Evolutionary conservation across 2,329 filamentous ascomycete genomes (phyloP).

Genomic region (Nigrospora osmanthi): DNA sequence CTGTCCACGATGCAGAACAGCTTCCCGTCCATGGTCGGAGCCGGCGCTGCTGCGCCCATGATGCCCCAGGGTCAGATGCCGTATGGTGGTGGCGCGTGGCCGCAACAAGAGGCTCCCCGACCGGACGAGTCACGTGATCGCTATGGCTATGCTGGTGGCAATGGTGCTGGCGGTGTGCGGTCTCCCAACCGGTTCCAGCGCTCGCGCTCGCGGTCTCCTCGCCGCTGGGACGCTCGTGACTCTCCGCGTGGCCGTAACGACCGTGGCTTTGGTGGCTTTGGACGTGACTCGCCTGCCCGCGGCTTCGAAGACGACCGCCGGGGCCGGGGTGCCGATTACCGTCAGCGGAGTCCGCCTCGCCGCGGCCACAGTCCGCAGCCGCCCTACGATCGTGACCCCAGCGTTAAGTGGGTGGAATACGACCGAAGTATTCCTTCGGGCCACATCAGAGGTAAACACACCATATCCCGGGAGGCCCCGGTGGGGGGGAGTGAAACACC

Average conservation of each 20-base stretch:
- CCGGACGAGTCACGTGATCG: constrained; percentile 46
- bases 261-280: constrained; percentile 66
- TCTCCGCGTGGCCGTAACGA: constrained; percentile 60
- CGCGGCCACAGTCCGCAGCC: constrained; percentile 58
- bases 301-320: constrained; percentile 48
- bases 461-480: too few relatives aligned
- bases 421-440: constrained; percentile 68
- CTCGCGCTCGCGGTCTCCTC: constrained; percentile 74
- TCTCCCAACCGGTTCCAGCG: constrained; percentile 40
- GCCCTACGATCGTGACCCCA: constrained; percentile 25
- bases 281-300: constrained; percentile 58
- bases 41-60: constrained; percentile 28
- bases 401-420: constrained; percentile 68
- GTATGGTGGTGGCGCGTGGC: constrained; percentile 25
- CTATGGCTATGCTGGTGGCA: constrained; percentile 36
- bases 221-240: constrained; percentile 59
- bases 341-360: constrained; percentile 77
- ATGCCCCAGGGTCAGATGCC: constrained; percentile 31
- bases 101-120: constrained; percentile 24
- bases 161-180: constrained; percentile 10
- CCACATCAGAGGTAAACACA: constrained; percentile 61
- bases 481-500: background rate
- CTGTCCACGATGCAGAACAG: constrained; percentile 43
- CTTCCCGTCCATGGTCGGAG: constrained; percentile 19
- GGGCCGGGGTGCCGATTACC: constrained; percentile 62